Base-by-base conservation (phyloP, 2,329 filamentous ascomycete genomes). In the Fusarium sp. region DNA sequence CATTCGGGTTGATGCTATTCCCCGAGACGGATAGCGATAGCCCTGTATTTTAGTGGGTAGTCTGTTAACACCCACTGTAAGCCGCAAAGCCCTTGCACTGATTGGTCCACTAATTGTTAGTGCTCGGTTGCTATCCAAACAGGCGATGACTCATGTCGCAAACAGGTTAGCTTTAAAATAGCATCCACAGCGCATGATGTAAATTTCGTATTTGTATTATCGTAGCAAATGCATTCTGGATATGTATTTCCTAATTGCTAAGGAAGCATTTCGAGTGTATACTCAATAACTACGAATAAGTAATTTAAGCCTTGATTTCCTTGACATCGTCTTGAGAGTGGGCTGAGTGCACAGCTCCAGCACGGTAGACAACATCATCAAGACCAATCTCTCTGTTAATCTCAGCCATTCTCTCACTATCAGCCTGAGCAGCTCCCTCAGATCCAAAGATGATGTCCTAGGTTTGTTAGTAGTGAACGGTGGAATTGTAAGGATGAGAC, bases 331-430 rank as follows among this genome's bases (percentile, higher is more conserved):
- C 34, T 2, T 44, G 16, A 5, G 38, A 6, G n/a, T 40, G 10
- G 7, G 2, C 20, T n/a, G 59, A 20, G 7, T 57, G n/a, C 8
- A 43, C 32, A 27, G 45, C 14, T 5, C 50, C 50, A 6, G 52
- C 50, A 1, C 55, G 42, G 27, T 43, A 55, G 4, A 70, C 42
- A 1, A 64, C 16, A 7, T 38, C 54, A 2, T 58, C 56, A 0
- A 93, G 81, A 0, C 91, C 91, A 66, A 94, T 89, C 73, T 92
- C 90, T 32, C 83, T 81, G 77, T 92, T 90, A 73, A 94, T 92
- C 77, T 91, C 88, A n/a, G 85, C 85, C 89, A 93, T 93, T 29
- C 91, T 86, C 79, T 91, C 89, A 56, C 87, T 84, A 75, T 93
- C 91, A 3, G 89, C 88, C 51, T 88, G 85, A 0, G 90, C 90